Conservation (phyloP, 768 basidiomycete species). For the Termitomyces eurrhizus region DNA sequence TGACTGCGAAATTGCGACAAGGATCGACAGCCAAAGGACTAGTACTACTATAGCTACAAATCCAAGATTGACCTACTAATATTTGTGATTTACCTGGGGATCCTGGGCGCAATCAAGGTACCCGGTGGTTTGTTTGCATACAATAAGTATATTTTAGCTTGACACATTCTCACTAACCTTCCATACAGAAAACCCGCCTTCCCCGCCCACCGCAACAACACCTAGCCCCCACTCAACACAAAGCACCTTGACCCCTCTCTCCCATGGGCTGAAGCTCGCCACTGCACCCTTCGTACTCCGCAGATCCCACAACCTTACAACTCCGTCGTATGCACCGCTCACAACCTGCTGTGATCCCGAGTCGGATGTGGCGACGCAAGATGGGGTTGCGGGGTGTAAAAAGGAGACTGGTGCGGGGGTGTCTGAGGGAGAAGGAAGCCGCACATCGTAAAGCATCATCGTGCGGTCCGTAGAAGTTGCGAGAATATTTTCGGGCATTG, state of each 20-base stretch:
- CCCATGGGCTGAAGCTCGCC: constrained; percentile 59
- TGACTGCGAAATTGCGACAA: too few relatives aligned
- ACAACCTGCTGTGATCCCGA: constrained; percentile 48
- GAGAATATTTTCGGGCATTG: constrained; percentile 33
- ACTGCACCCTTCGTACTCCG: constrained; percentile 64
- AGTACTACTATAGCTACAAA: too few relatives aligned
- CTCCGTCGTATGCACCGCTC: constrained; percentile 76
- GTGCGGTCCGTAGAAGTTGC: constrained; percentile 75
- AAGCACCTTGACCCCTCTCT: constrained; percentile 53
- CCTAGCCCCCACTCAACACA: constrained; percentile 55
- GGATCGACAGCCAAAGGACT: too few relatives aligned
- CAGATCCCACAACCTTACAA: constrained; percentile 75
- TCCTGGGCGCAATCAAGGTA: too few relatives aligned
- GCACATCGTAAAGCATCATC: constrained; percentile 67
- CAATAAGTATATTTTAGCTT: background rate
- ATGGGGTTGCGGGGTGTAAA: constrained; percentile 62
- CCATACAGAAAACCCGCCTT: constrained; percentile 66
- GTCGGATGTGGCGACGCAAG: constrained; percentile 39
- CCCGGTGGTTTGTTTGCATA: background rate
- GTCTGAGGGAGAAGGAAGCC: constrained; percentile 30
- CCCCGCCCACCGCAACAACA: constrained; percentile 56
- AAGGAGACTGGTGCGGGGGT: constrained; percentile 36
- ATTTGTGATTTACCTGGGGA: too few relatives aligned
- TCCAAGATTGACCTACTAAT: too few relatives aligned
- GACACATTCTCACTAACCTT: constrained; percentile 26